Conservation (phyloP, 2,329 filamentous ascomycete species). For the Aureobasidium uvarum region DNA sequence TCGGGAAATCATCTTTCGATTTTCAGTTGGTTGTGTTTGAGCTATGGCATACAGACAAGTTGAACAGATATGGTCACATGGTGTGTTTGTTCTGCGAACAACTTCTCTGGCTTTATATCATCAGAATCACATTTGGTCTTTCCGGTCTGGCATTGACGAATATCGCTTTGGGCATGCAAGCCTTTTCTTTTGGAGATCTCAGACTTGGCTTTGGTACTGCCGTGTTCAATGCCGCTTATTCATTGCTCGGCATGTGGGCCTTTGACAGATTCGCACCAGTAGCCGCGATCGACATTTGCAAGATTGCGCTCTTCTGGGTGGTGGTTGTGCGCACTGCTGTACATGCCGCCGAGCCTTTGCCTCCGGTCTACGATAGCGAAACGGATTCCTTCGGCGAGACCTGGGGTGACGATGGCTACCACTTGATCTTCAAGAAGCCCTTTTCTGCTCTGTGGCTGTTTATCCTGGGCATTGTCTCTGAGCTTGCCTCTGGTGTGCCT, state of each 20-base stretch:
- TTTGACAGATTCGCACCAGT: constrained; percentile 1
- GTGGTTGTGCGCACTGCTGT: constrained; percentile 26
- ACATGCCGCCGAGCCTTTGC: constrained; percentile 25
- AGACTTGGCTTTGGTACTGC: constrained; percentile 7
- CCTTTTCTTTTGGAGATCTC: constrained; percentile 18
- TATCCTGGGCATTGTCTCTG: constrained; percentile 25
- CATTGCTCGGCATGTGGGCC: constrained; percentile 21
- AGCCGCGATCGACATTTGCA: constrained; percentile 15
- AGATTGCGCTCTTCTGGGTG: constrained; percentile 25
- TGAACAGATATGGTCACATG: constrained; percentile 27
- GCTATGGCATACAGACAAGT: constrained; percentile 27
- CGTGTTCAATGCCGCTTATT: constrained; percentile 21
- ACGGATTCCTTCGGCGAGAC: constrained; percentile 18
- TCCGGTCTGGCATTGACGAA: constrained; percentile 20
- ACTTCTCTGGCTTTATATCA: constrained; percentile 24
- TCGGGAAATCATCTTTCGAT: constrained; percentile 18
- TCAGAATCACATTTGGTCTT: constrained; percentile 22
- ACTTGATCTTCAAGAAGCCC: constrained; percentile 20
- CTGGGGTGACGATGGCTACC: constrained; percentile 23
- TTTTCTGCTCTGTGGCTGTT: constrained; percentile 23
- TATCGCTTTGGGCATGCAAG: constrained; percentile 18
- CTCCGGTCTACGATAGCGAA: constrained; percentile 17
- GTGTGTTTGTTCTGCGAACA: constrained; percentile 26
- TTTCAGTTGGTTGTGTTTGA: constrained; percentile 26
- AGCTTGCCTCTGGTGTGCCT: constrained; percentile 26